Percentiles rank a stretch among this genome's conserved stretches.
These are phyloP conservation scores for Metarhizium rileyi DNA, from an alignment of 2,329 filamentous ascomycete genomes.

Conservation along the genomic window DNA sequence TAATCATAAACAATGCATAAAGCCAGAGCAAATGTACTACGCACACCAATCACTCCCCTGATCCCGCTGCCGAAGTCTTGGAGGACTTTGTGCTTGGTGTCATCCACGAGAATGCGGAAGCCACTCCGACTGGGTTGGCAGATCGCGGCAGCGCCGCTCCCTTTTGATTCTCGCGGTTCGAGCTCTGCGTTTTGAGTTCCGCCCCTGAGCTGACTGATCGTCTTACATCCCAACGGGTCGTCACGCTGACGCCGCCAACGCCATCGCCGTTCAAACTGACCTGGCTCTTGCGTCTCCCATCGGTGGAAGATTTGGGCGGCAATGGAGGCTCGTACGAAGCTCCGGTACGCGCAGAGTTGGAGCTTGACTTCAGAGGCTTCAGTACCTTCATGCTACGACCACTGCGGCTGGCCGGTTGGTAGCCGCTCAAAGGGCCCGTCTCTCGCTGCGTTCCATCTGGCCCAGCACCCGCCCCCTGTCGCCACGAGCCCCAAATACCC, in stretches of 20 bases:
- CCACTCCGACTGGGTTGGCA: slow-evolving; percentile 81
- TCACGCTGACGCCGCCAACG: slow-evolving; percentile 15
- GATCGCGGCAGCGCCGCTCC: slow-evolving; percentile 40
- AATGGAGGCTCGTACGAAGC: slow-evolving; percentile 42
- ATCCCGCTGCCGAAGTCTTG: slow-evolving; percentile 25
- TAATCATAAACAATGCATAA: neutral
- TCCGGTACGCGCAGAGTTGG: slow-evolving; percentile 41
- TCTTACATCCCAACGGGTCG: slow-evolving; percentile 45
- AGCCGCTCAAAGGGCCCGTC: slow-evolving; percentile 48
- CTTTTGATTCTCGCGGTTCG: slow-evolving; percentile 27
- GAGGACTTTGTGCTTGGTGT: slow-evolving; percentile 38
- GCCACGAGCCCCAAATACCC: slow-evolving; percentile 64
- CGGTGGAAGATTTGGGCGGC: slow-evolving; percentile 33
- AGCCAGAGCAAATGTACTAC: slow-evolving; percentile 3
- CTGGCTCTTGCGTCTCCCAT: slow-evolving; percentile 47
- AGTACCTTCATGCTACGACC: slow-evolving; percentile 81
- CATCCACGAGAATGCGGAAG: slow-evolving; percentile 90
- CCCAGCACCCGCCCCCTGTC: slow-evolving; percentile 42
- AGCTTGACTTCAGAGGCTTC: slow-evolving; percentile 60
- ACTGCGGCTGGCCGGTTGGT: slow-evolving; percentile 55
- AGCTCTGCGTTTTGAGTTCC: slow-evolving; percentile 26
- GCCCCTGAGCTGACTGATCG: slow-evolving; percentile 35
- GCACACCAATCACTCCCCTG: slow-evolving; percentile 10
- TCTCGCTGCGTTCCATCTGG: slow-evolving; percentile 45
- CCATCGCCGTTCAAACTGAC: slow-evolving; percentile 22